Conservation (phyloP, 2,329 filamentous ascomycete genomes). For the Exophiala xenobiotica region DNA sequence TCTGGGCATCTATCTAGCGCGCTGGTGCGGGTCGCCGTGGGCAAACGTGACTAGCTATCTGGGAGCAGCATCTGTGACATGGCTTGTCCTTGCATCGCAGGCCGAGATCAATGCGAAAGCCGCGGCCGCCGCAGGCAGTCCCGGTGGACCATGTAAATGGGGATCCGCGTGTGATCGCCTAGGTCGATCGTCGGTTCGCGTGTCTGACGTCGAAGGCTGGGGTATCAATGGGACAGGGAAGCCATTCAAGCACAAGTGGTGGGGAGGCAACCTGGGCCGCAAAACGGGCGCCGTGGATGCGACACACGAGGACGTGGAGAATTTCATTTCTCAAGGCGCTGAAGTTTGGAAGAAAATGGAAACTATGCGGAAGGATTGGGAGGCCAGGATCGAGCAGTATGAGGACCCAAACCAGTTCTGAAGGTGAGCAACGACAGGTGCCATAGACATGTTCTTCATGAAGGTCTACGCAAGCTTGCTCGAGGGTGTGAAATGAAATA, state of each 20-base stretch:
- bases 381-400: constrained; percentile 41
- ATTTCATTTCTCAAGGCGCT: constrained; percentile 63
- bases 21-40: constrained; percentile 84
- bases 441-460: too few relatives aligned
- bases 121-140: constrained; percentile 56
- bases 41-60: constrained; percentile 74
- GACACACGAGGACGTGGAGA: constrained; percentile 59
- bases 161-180: constrained; percentile 66
- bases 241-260: constrained; percentile 27
- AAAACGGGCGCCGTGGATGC: constrained; percentile 58
- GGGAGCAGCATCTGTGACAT: constrained; percentile 73
- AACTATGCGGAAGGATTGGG: constrained; percentile 66
- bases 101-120: constrained; percentile 40
- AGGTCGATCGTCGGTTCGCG: constrained; percentile 59
- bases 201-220: constrained; percentile 85
- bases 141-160: constrained; percentile 71
- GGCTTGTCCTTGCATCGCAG: constrained; percentile 70
- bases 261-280: constrained; percentile 55
- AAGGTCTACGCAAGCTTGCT: too few relatives aligned
- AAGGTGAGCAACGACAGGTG: too few relatives aligned
- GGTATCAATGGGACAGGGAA: constrained; percentile 59
- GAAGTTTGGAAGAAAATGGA: constrained; percentile 71
- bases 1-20: constrained; percentile 51
- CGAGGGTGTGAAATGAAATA: too few relatives aligned
- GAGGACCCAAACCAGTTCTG: too few relatives aligned